Evolutionary conservation across 148 eudicot species (phyloP).

Genomic region (Heliosperma pusillum): DNA sequence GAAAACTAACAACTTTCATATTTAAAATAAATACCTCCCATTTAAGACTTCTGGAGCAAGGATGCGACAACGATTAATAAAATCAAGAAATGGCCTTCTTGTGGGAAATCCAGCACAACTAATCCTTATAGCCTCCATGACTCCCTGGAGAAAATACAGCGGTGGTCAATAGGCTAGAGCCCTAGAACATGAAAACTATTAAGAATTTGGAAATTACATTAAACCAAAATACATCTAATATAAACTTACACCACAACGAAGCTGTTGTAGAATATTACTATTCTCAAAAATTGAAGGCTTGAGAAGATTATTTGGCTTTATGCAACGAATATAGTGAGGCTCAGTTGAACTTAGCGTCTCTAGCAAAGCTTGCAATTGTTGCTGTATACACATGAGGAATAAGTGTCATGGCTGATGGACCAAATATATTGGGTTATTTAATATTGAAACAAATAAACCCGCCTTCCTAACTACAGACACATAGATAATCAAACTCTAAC

Average conservation of each 20-base stretch:
- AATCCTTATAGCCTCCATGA: slow-evolving; percentile 98
- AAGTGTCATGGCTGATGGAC: slow-evolving; percentile 1
- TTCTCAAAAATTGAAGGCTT: slow-evolving; percentile 94
- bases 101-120: slow-evolving; percentile 98
- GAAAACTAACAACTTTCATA: not conserved
- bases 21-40: slow-evolving; percentile 53
- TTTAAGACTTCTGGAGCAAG: slow-evolving; percentile 66
- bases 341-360: slow-evolving; percentile 91
- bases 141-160: slow-evolving; percentile 57
- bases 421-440: slow-evolving; percentile 3
- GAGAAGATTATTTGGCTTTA: slow-evolving; percentile 90
- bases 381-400: slow-evolving; percentile 44
- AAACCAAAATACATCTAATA: slow-evolving; percentile 10
- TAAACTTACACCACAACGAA: slow-evolving; percentile 81
- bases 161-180: slow-evolving; percentile 19
- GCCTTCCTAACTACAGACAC: not conserved
- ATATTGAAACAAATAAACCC: not conserved
- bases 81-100: slow-evolving; percentile 73
- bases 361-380: slow-evolving; percentile 84
- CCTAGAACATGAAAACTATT: not conserved
- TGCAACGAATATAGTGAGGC: slow-evolving; percentile 94
- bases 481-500: not conserved
- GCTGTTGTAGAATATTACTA: slow-evolving; percentile 78
- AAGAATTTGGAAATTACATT: not conserved
- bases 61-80: slow-evolving; percentile 62